Evolutionary conservation across 441 rosid species (phyloP), one percentile per base, ranked within the genome.

Genomic region (Mallotus japonicus): DNA sequence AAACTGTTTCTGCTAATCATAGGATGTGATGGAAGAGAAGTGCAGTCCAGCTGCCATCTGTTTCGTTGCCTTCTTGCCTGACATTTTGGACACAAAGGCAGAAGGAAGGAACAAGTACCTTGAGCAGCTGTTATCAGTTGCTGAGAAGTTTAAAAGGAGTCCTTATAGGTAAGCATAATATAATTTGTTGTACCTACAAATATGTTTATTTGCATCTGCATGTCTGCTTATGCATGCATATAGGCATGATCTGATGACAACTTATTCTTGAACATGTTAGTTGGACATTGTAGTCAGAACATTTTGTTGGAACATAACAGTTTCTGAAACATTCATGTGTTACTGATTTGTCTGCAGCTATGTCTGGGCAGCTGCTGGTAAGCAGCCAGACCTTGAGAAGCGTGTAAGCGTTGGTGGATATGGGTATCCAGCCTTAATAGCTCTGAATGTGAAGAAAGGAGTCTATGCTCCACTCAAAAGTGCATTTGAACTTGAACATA

Each of bases 11-110:
- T 75, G 67, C 69, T 67, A 62, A 61, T 81, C 16, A 61, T 76
- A 95, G 98, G 97, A 82, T 71, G 90, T 88, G 54, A 87, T 95
- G 95, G 95, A 90, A 76, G 89, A 90, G 80, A 93, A 95, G 79
- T 95, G 99, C 76, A 88, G 97, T 44, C 85, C 97, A 11, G 98
- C 98, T 51, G 97, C 97, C 78, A 95, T 95, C 79, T 95, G 99
- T 79, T 95, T 95, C 72, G 87, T 91, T 77, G 87, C 98, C 67
- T 95, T 95, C 92, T 80, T 95, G 66, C 99, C 99, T 9, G 97
- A 95, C 73, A 93, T 95, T 83, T 86, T 95, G 80, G 99, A 95
- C 81, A 86, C 97, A 81, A 93, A 93, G 83, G 99, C 99, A 3
- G 97, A 92, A 79, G 99, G 99, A 80, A 91, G 99, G 77, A 95